These are phyloP conservation scores for Phyllosticta ampelicida DNA, from an alignment of 2,329 filamentous ascomycete species.

Conservation along the genomic window DNA sequence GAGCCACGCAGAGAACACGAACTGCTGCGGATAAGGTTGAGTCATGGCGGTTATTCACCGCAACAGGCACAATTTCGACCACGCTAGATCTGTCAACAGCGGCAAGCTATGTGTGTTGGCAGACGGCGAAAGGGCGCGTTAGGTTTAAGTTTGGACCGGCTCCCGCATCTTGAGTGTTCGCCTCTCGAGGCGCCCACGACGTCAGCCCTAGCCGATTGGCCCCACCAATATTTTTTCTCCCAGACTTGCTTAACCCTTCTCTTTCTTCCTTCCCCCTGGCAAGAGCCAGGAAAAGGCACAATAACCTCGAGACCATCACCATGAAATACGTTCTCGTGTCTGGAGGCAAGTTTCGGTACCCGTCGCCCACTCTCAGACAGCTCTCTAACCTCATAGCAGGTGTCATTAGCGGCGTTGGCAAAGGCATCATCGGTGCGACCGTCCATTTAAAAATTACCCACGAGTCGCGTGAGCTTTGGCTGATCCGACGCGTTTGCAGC, in stretches of 20 bases:
- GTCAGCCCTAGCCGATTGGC: conserved; percentile 5
- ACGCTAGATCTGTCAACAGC: not conserved
- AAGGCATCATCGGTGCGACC: conserved; percentile 55
- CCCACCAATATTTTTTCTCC: conserved; percentile 20
- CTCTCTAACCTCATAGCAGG: conserved; percentile 22
- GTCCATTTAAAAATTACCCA: conserved; percentile 7
- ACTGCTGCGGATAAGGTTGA: not conserved
- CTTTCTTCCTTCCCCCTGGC: conserved; percentile 34
- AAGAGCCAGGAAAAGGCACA: conserved; percentile 28
- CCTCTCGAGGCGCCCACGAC: not conserved
- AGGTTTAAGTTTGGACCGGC: not conserved
- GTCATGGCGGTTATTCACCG: not conserved
- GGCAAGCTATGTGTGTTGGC: not conserved
- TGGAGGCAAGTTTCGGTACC: conserved; percentile 49
- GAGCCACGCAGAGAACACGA: not conserved
- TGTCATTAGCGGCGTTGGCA: conserved; percentile 50
- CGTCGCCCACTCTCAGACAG: conserved; percentile 9
- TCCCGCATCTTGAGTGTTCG: not conserved
- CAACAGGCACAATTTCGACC: not conserved
- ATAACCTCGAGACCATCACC: conserved; percentile 28
- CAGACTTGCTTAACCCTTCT: conserved; percentile 14
- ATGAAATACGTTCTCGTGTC: conserved; percentile 80
- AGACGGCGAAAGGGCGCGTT: not conserved
- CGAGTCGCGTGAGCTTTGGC: conserved; percentile 7
- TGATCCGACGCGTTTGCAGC: conserved; percentile 37